Conservation (phyloP, 2,329 filamentous ascomycete genomes). For the Volutella citrinella region DNA sequence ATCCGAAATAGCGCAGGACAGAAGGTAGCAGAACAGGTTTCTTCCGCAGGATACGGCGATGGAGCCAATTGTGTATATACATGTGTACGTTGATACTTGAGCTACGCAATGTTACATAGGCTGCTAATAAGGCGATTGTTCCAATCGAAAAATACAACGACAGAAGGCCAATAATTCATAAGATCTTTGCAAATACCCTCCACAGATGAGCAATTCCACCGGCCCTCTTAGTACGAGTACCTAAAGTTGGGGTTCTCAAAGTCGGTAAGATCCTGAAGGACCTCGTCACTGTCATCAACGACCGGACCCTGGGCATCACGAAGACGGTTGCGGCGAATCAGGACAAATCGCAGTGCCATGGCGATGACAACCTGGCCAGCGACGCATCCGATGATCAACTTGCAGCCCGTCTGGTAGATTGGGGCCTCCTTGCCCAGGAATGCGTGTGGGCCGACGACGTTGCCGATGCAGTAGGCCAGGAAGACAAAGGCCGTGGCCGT, state of each 20-base stretch:
- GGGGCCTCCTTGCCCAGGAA: constrained; percentile 45
- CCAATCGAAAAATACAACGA: too few species aligned
- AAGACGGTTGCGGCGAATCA: constrained; percentile 22
- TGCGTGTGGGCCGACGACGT: constrained; percentile 29
- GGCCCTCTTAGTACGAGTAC: constrained; percentile 25
- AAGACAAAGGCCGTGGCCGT: constrained; percentile 47
- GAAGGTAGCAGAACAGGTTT: too few species aligned
- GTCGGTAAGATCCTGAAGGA: constrained; percentile 24
- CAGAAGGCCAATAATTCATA: too few species aligned
- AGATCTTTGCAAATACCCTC: too few species aligned
- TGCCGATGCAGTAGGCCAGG: constrained; percentile 38
- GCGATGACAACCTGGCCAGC: constrained; percentile 19
- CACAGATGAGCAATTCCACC: too few species aligned
- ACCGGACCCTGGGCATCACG: constrained; percentile 21
- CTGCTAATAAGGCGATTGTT: too few species aligned
- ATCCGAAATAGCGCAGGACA: too few species aligned
- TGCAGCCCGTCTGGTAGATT: constrained; percentile 51
- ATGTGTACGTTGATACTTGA: too few species aligned
- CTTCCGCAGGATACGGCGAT: too few species aligned
- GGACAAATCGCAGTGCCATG: constrained; percentile 15
- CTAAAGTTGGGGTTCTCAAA: constrained; percentile 27
- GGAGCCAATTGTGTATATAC: too few species aligned
- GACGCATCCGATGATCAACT: constrained; percentile 26
- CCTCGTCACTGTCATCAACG: constrained; percentile 14
- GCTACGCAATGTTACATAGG: too few species aligned